Percentiles rank a stretch among this genome's conserved stretches.
These are phyloP conservation scores for Ormosia semicastrata DNA, from an alignment of 306 rosid genomes.

Conservation along the genomic window DNA sequence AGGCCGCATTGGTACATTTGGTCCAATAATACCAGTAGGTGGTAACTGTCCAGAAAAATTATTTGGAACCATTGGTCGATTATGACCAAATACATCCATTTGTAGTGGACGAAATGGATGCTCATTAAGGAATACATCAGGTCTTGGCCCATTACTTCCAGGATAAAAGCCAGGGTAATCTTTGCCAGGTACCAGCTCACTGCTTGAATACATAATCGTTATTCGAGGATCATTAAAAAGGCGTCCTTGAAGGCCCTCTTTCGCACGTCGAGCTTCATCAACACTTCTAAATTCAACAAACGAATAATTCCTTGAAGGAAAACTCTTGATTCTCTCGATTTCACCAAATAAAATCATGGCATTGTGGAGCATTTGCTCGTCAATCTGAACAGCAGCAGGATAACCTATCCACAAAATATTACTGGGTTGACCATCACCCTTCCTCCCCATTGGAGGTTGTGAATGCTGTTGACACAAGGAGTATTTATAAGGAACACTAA, in stretches of 20 bases:
- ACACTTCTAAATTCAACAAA: conserved; percentile 95
- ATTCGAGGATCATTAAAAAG: conserved; percentile 97
- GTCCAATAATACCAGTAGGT: conserved; percentile 54
- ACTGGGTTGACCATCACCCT: conserved; percentile 73
- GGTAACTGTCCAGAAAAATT: conserved; percentile 67
- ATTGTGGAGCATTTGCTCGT: conserved; percentile 98
- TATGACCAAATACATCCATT: conserved; percentile 64
- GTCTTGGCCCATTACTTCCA: conserved; percentile 69
- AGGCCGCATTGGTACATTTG: conserved; percentile 64
- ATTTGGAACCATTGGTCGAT: conserved; percentile 60
- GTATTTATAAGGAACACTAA: conserved; percentile 11
- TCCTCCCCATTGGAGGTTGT: conserved; percentile 56
- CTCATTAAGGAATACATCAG: conserved; percentile 61
- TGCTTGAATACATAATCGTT: conserved; percentile 82
- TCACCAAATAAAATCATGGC: conserved; percentile 99
- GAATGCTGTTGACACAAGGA: conserved; percentile 52
- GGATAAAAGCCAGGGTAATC: conserved; percentile 59
- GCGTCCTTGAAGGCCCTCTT: conserved; percentile 98
- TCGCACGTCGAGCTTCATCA: conserved; percentile 98
- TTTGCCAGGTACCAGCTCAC: conserved; percentile 69
- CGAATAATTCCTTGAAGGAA: conserved; percentile 83
- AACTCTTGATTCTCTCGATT: conserved; percentile 90
- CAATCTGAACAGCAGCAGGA: conserved; percentile 91
- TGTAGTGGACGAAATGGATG: conserved; percentile 63
- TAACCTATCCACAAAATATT: conserved; percentile 87